Evolutionary conservation across 495 filamentous ascomycete genomes (phyloP), one percentile per base, ranked within the genome.

Genomic region (Massariosphaeria phaeospora): DNA sequence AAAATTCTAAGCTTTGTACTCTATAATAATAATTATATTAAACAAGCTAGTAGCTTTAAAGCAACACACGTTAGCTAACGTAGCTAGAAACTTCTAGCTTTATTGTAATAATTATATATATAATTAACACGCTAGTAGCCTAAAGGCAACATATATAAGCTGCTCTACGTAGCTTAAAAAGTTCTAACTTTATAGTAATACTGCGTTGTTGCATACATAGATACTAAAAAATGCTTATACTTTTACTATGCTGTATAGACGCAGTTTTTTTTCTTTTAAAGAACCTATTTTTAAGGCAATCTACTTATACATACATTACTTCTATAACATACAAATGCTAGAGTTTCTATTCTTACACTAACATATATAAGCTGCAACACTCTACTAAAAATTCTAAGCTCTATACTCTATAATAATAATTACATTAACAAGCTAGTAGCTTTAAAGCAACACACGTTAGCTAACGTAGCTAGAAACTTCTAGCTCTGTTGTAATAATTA

Each of bases 341-440:
- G 36, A 40, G 36, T 40, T 15, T 40, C 36, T 15, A 15, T 40
- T 15, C 36, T 40, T 40, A 40, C 36, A 40, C 36, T 15, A 40
- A 40, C 36, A 40, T 40, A 40, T 40, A 15, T 40, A 40, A 40
- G 36, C 36, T 40, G 36, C 36, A 40, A 40, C 36, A 40, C 36
- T 15, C 36, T 15, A 15, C 36, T 40, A 40, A 40, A 15, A 15
- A 40, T 40, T 40, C 36, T 15, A 15, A 40, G 36, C 36, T 15
- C 36, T 40, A 15, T 40, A 40, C 36, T 40, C 36, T 40, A 40
- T 15, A 40, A 40, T 40, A 15, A 40, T 40, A 17, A 40, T 40
- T 40, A 40, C 36, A 40, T 40, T 40, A 15, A 40, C 36, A 40
- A 40, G 36, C 36, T 40, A 20, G 36, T 40, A 15, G 36, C 36